Evolutionary conservation across 2,329 filamentous ascomycete species (phyloP), one percentile per base, ranked within the genome.

Genomic region (Pseudovirgaria hyperparasitica): DNA sequence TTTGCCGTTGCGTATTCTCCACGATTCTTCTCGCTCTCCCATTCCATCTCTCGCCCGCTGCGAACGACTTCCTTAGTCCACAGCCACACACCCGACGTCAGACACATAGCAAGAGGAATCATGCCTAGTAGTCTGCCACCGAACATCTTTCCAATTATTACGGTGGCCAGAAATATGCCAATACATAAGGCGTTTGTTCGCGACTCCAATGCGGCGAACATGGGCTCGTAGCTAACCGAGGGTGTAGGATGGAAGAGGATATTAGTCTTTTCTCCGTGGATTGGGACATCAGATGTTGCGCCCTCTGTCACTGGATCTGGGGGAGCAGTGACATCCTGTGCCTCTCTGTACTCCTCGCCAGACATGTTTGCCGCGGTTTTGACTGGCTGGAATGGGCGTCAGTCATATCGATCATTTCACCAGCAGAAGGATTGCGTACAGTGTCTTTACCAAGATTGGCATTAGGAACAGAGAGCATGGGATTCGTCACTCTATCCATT

Each of bases 221-320:
- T 92, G 4, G 86, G 84, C 52, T 92, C 82, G 47, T 84, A 93
- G 58, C 77, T 84, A 39, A 93, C 70, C 0, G 79, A 80, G 0
- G 87, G 87, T 0, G 87, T 96, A 10, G 90, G 87, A 53, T 94
- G 87, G 55, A 96, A 96, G 16, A 94, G 67, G 11, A 96, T 76
- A 36, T 93, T 94, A 4, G 90, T 96, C 67, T 90, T 94, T 50
- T 96, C 87, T 43, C 86, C 87, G 46, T 86, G 81, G 32, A 96
- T 92, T 3, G 90, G 90, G 2, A 96, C 85, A 54, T 96, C 90
- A 15, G 82, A 86, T 0, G 87, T 96, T 18, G 77, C 73, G 14
- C 84, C 82, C 31, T 76, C 68, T 10, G 76, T 75, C 12, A 93
- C 64, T 1, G 87, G 87, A 39, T 92, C 86, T 2, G 87, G 87